Percentiles rank a stretch among this genome's conserved stretches.
phyloP scores from a whole-genome alignment of 306 rosid species.

The Malus fusca region DNA sequence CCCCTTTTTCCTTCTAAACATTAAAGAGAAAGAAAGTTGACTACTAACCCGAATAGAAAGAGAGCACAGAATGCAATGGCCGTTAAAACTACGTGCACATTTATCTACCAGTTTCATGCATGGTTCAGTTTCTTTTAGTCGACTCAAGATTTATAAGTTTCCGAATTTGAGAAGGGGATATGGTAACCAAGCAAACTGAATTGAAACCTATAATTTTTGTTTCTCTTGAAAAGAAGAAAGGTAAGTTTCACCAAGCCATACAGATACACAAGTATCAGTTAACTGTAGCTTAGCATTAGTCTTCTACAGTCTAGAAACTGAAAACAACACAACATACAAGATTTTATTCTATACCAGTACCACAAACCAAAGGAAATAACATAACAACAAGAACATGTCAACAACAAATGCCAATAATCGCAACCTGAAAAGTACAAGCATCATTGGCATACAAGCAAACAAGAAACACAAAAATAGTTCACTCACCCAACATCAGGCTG shows the following conservation, averaged over 20 bases:
- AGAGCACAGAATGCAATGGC: neutral
- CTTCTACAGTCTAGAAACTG: neutral
- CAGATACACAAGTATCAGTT: neutral
- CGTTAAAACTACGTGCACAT: neutral
- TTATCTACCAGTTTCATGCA: neutral
- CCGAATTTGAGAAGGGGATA: neutral
- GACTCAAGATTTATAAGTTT: neutral
- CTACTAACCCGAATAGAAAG: neutral
- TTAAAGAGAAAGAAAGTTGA: neutral
- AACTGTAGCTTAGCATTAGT: neutral
- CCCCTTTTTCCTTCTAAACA: neutral
- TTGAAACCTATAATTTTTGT: neutral
- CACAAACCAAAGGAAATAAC: constrained; percentile 4
- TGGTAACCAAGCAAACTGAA: neutral
- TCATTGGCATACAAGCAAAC: neutral
- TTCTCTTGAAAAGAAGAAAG: neutral
- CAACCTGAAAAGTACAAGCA: neutral
- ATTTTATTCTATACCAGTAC: neutral
- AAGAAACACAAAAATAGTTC: neutral
- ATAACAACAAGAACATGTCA: neutral
- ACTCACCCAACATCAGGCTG: constrained; percentile 97
- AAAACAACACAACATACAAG: neutral
- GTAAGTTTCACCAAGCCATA: constrained; percentile 2
- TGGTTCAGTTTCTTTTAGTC: neutral
- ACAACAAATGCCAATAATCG: neutral